phyloP scores from a whole-genome alignment of 371 early-diverging fungal species.

The Dinochytrium kinnereticum region DNA sequence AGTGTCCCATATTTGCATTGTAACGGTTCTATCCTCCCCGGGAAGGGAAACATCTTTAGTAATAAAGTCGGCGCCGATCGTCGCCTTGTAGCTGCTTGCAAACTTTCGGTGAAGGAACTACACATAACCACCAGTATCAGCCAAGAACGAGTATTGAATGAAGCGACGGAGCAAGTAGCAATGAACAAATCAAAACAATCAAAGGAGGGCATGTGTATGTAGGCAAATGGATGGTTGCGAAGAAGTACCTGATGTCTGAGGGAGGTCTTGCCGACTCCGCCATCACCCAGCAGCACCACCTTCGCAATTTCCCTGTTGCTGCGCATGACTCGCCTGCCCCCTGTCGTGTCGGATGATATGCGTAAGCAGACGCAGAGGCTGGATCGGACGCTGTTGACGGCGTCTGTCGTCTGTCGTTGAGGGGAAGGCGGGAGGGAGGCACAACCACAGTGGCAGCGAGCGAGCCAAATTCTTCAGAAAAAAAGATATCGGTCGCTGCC shows the following conservation, averaged over 20 bases:
- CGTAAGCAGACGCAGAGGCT: too few relatives aligned
- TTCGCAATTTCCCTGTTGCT: constrained; percentile 16
- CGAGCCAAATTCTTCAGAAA: too few relatives aligned
- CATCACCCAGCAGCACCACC: constrained; percentile 82
- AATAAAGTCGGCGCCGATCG: constrained; percentile 69
- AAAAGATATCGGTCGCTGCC: too few relatives aligned
- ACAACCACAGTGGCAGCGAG: too few relatives aligned
- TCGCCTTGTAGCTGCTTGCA: constrained; percentile 62
- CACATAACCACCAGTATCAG: too few relatives aligned
- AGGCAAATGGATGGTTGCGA: not conserved
- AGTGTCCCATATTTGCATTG: constrained; percentile 56
- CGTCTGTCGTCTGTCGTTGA: too few relatives aligned
- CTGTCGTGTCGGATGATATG: too few relatives aligned
- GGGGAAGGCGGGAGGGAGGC: too few relatives aligned
- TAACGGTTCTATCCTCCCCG: constrained; percentile 28
- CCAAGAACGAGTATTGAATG: too few relatives aligned
- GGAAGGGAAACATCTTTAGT: constrained; percentile 52
- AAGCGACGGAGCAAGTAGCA: too few relatives aligned
- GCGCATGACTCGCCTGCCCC: too few relatives aligned
- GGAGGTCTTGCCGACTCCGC: constrained; percentile 85
- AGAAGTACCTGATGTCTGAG: constrained; percentile 60
- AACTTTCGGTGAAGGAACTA: constrained; percentile 61
- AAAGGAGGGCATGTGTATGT: not conserved
- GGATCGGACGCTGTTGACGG: too few relatives aligned
- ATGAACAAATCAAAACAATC: not conserved